Evolutionary conservation across 108 stramenopile genomes (phyloP), one percentile per base, ranked within the genome.

Genomic region (Discostella pseudostelligera): DNA sequence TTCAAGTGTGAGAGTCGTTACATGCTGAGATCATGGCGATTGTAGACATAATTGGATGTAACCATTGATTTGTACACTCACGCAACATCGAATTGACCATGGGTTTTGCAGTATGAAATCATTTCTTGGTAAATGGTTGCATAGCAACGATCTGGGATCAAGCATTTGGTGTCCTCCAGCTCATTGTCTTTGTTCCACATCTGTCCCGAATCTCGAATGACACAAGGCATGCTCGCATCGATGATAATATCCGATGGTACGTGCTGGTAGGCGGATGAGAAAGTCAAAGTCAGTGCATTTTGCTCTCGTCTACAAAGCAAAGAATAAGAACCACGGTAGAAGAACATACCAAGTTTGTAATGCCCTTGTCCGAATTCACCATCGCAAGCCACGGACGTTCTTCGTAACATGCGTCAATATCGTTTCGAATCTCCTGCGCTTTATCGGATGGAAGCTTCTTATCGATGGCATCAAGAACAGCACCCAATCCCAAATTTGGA

Each of bases 271-370:
- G n/a, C n/a, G n/a, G n/a, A n/a, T n/a, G n/a, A n/a, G n/a, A n/a
- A n/a, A n/a, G n/a, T n/a, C n/a, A n/a, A n/a, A n/a, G n/a, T n/a
- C n/a, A n/a, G n/a, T n/a, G n/a, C n/a, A n/a, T n/a, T n/a, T n/a
- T n/a, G n/a, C n/a, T n/a, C n/a, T n/a, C n/a, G n/a, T n/a, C n/a
- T n/a, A n/a, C n/a, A n/a, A n/a, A n/a, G n/a, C n/a, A n/a, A n/a
- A n/a, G n/a, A n/a, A n/a, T n/a, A n/a, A n/a, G n/a, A n/a, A n/a
- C n/a, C n/a, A n/a, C n/a, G n/a, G n/a, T n/a, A n/a, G n/a, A n/a
- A n/a, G n/a, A n/a, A n/a, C n/a, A n/a, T n/a, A n/a, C n/a, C 47
- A 96, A 62, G 76, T 96, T 96, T 66, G 96, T 96, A 59, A 96
- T 94, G 24, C 96, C 96, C 65, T 90, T 89, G 63, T 89, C 83